Base-by-base conservation (phyloP, 2,329 filamentous ascomycete genomes). In the Penicillium sp. region DNA sequence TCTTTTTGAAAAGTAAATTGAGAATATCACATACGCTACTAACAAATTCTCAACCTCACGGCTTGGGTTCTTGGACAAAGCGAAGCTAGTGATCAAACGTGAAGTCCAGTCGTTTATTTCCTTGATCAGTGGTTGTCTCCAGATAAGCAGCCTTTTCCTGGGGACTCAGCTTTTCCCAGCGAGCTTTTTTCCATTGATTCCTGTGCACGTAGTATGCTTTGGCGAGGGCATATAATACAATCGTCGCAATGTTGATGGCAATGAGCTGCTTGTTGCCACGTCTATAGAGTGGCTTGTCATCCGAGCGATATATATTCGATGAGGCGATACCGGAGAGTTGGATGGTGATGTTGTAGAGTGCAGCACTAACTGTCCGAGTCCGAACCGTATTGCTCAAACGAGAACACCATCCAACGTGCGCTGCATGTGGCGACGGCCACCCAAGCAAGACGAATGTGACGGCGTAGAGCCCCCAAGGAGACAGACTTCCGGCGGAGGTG, bases 101-200 rank as follows among this genome's bases (percentile, higher is more conserved):
- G 66, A 86, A 86, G 63, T 86, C 83, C 55, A 84, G 69, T 50
- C 83, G 76, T 72, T 85, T 82, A 59, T 79, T 79, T 0, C 84
- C 84, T 67, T 84, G 76, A 59, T 86, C 83, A 4, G 72, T 80
- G 0, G 82, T 83, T 31, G 79, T 82, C 37, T 77, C 65, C 2
- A 82, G 59, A 59, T 86, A 86, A 1, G 79, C 69, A 31, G 78
- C 75, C 69, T 80, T 77, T 69, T 85, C 76, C 66, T 81, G 75
- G 37, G 75, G 63, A 1, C 73, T 77, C 78, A 84, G 78, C 4
- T 63, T 65, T 0, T 75, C 67, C 83, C 83, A 85, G 8, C 68
- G 55, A 34, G 63, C 70, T 10, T 76, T 75, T 47, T 66, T 64
- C 60, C 72, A 83, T 41, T 60, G 60, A 52, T 75, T 74, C 22